Base-by-base conservation (phyloP, 352 stramenopile species). In the Globisporangium heterothallicum region DNA sequence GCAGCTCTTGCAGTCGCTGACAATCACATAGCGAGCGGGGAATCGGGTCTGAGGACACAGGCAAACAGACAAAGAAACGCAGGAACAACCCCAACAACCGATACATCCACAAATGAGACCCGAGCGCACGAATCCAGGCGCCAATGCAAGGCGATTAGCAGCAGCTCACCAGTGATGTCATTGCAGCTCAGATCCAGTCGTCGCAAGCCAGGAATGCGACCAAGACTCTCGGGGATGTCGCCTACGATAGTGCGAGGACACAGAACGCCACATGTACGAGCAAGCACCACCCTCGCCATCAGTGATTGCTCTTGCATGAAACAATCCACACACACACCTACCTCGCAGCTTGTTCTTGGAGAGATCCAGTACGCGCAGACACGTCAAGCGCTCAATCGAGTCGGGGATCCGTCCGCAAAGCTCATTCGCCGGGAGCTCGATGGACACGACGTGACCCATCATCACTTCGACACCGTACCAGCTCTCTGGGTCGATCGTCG, bases 111-210 rank as follows among this genome's bases (percentile, higher is more conserved):
- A 25, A 19, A n/a, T 50, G 10, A 25, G 51, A 9, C 13, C 0
- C 1, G 5, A 21, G 32, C 25, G 21, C 8, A 13, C 42, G 34
- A 19, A 34, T 14, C 8, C n/a, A n/a, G n/a, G n/a, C n/a, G 8
- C 18, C 14, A 38, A 16, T 50, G 25, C 26, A 49, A 13, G 24
- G 14, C 14, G 4, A 32, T 45, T n/a, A 44, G 2, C 8, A 26
- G 34, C 25, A 7, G 44, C 54, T 12, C 12, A 82, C 72, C 73
- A 49, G 66, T 67, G 10, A 92, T 59, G 52, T 91, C 72, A 40
- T 94, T 94, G 69, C 75, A 90, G 65, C 84, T 94, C 47, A 94
- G 58, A 56, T 94, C 78, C 29, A 94, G 12, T 7, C 64, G 64
- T 14, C 75, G 64, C 40, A 94, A 58, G n/a, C 42, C 62, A 24